Percentiles rank a stretch among this genome's conserved stretches.
These are phyloP conservation scores for Dovyalis caffra DNA, from an alignment of 345 rosid genomes.

Conservation along the genomic window DNA sequence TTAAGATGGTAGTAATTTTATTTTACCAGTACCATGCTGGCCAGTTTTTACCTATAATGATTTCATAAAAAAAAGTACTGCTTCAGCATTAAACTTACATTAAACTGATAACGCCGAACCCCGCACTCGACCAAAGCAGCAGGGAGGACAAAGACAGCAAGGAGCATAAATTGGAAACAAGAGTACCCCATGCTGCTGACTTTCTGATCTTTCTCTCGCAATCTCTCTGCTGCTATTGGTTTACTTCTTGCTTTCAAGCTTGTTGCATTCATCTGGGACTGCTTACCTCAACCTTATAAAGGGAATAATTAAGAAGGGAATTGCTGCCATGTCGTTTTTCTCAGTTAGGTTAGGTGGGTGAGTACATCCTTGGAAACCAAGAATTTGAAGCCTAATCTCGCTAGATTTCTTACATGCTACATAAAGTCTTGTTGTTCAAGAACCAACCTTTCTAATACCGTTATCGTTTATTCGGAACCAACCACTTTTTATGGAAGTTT, in stretches of 20 bases:
- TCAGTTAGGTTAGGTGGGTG: constrained; percentile 21
- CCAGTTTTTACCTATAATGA: no score
- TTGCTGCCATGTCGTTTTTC: constrained; percentile 35
- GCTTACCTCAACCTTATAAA: constrained; percentile 20
- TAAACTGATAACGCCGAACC: constrained; percentile 30
- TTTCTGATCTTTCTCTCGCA: background rate
- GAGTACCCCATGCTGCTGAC: background rate
- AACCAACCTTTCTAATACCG: no score
- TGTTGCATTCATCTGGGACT: constrained; percentile 5
- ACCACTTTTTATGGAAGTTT: background rate
- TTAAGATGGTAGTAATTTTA: no score
- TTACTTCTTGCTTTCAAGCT: background rate
- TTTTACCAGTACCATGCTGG: no score
- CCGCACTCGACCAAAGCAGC: constrained; percentile 21
- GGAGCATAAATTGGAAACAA: constrained; percentile 10
- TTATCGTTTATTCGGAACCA: background rate
- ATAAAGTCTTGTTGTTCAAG: constrained; percentile 9
- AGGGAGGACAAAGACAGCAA: constrained; percentile 10
- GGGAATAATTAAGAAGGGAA: background rate
- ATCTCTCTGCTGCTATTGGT: background rate
- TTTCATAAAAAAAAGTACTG: no score
- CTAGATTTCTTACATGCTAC: constrained; percentile 24
- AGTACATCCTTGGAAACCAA: constrained; percentile 19
- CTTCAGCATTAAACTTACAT: constrained; percentile 17
- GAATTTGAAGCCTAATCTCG: background rate